A percentile compares a stretch with the other conserved stretches of the same genome.
Conservation (phyloP, 2,329 filamentous ascomycete genomes). For the Calonectria montana region DNA sequence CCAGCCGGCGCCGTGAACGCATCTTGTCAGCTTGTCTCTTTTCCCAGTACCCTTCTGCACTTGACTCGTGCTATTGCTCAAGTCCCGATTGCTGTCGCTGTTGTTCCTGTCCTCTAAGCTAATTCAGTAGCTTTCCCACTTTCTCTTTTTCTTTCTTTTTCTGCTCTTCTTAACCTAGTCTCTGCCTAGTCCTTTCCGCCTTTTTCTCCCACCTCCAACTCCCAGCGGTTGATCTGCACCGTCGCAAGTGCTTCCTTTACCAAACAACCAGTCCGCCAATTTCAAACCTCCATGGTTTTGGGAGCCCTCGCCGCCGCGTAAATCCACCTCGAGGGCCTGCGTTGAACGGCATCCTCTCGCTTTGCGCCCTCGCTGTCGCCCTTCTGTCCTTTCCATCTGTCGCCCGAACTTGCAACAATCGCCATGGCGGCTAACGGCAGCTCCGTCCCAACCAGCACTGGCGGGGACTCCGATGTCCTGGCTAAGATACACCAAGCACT, state of each 20-base stretch:
- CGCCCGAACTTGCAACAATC: background rate
- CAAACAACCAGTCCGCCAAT: slow-evolving; percentile 8
- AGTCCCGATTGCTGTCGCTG: background rate
- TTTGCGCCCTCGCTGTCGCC: slow-evolving; percentile 28
- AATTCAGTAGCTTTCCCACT: slow-evolving; percentile 3
- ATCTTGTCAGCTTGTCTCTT: slow-evolving; percentile 25
- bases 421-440: slow-evolving; percentile 54
- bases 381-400: slow-evolving; percentile 24
- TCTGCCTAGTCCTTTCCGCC: slow-evolving; percentile 12
- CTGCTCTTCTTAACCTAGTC: slow-evolving; percentile 12
- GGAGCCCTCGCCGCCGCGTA: slow-evolving; percentile 26
- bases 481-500: slow-evolving; percentile 85
- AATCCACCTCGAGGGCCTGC: slow-evolving; percentile 32
- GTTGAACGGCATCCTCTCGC: slow-evolving; percentile 31
- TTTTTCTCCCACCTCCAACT: slow-evolving; percentile 10
- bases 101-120: background rate
- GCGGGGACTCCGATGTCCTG: slow-evolving; percentile 60
- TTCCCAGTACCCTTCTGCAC: slow-evolving; percentile 14
- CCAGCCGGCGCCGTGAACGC: slow-evolving; percentile 15
- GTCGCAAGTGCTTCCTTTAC: slow-evolving; percentile 15
- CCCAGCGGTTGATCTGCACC: background rate
- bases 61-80: slow-evolving; percentile 1
- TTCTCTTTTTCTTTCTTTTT: slow-evolving; percentile 6
- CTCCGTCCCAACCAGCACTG: slow-evolving; percentile 43
- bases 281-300: slow-evolving; percentile 32